These are phyloP conservation scores for Erodium chrysanthum DNA, from an alignment of 441 rosid species.

Conservation along the genomic window DNA sequence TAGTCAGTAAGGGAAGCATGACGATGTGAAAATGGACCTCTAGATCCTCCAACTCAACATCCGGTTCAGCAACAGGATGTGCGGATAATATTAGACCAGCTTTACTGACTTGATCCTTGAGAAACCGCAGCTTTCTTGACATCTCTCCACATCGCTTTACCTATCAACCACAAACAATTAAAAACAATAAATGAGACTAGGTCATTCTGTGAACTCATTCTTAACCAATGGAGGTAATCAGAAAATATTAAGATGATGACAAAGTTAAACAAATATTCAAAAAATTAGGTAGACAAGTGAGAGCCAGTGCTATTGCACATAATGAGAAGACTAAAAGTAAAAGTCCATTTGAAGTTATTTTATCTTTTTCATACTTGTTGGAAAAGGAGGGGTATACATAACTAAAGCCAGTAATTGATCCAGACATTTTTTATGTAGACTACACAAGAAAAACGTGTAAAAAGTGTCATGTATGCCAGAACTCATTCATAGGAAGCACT, in stretches of 20 bases:
- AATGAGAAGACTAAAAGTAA: not conserved
- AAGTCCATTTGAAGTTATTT: not conserved
- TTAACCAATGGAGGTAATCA: not conserved
- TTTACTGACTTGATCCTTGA: slow-evolving; percentile 83
- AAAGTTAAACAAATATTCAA: not conserved
- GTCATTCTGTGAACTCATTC: not conserved
- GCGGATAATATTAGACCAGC: slow-evolving; percentile 61
- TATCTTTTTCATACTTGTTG: not conserved
- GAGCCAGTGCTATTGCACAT: not conserved
- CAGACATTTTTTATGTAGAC: not conserved
- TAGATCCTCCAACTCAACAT: slow-evolving; percentile 76
- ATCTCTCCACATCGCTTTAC: slow-evolving; percentile 95
- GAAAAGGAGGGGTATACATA: not conserved
- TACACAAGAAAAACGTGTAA: not conserved
- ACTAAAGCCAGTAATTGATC: not conserved
- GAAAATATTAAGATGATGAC: not conserved
- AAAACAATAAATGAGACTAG: slow-evolving; percentile 16
- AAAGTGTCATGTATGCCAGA: not conserved
- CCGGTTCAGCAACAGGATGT: slow-evolving; percentile 54
- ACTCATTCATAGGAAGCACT: not conserved
- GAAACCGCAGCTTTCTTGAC: slow-evolving; percentile 84
- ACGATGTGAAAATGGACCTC: slow-evolving; percentile 43
- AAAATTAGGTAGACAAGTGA: not conserved
- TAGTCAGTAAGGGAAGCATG: not conserved
- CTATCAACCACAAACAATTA: slow-evolving; percentile 29